A percentile compares a stretch with the other conserved stretches of the same genome.
Conservation (phyloP, 2,329 filamentous ascomycete species). For the Periconia macrospinosa region DNA sequence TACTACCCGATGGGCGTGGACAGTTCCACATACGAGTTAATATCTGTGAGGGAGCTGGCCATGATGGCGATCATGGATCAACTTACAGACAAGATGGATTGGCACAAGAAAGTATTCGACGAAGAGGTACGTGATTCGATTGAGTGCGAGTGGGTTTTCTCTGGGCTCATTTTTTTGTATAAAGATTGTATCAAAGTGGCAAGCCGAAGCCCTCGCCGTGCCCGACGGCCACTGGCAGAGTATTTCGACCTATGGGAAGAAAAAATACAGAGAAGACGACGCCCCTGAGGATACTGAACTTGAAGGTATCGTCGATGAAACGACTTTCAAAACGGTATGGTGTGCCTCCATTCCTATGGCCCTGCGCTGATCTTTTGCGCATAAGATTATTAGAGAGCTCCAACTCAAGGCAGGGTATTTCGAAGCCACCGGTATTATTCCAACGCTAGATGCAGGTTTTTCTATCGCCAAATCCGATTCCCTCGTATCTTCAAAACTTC, state of each 20-base stretch:
- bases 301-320: slow-evolving; percentile 2
- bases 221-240: slow-evolving; percentile 10
- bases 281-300: background rate
- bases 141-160: background rate
- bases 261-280: background rate
- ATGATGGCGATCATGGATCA: slow-evolving; percentile 44
- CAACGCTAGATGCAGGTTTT: slow-evolving; percentile 9
- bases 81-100: slow-evolving; percentile 45
- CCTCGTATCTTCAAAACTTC: slow-evolving; percentile 5
- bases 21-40: slow-evolving; percentile 1
- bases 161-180: too few species aligned
- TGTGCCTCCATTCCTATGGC: background rate
- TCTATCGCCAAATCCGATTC: slow-evolving; percentile 54
- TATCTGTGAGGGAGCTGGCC: slow-evolving; percentile 38
- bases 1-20: slow-evolving; percentile 13
- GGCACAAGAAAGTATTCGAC: slow-evolving; percentile 44
- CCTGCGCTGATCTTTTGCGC: background rate
- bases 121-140: slow-evolving; percentile 14
- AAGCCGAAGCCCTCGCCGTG: slow-evolving; percentile 12
- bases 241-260: slow-evolving; percentile 2
- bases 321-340: slow-evolving; percentile 5
- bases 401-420: slow-evolving; percentile 52
- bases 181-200: slow-evolving; percentile 19
- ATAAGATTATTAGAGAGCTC: slow-evolving; percentile 45
- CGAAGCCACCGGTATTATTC: slow-evolving; percentile 24